Conservation (phyloP, 2,329 filamentous ascomycete genomes). For the Botrytis squamosa region DNA sequence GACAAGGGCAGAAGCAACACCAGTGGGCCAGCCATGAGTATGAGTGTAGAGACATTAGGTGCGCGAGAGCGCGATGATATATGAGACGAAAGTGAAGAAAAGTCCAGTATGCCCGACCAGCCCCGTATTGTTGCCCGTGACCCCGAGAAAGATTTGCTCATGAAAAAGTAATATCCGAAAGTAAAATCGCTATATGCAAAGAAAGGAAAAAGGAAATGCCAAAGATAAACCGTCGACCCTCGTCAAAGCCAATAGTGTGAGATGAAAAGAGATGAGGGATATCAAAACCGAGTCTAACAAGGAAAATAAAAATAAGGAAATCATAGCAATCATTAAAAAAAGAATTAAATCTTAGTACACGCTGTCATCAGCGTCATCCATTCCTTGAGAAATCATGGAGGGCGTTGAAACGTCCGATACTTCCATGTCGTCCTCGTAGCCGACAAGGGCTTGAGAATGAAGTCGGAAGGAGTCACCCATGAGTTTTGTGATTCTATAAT, state of each 20-base stretch:
- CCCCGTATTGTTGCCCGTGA: slow-evolving; percentile 48
- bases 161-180: slow-evolving; percentile 25
- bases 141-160: slow-evolving; percentile 39
- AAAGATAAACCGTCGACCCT: slow-evolving; percentile 14
- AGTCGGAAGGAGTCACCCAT: slow-evolving; percentile 99
- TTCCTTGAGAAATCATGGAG: slow-evolving; percentile 70
- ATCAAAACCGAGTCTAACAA: slow-evolving; percentile 36
- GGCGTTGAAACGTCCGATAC: slow-evolving; percentile 67
- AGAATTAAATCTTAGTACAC: slow-evolving; percentile 52
- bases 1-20: slow-evolving; percentile 40
- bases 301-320: slow-evolving; percentile 43
- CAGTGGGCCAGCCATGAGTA: slow-evolving; percentile 40
- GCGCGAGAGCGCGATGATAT: slow-evolving; percentile 29
- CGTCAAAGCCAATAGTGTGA: slow-evolving; percentile 36
- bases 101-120: slow-evolving; percentile 39
- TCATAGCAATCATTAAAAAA: slow-evolving; percentile 42
- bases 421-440: slow-evolving; percentile 84
- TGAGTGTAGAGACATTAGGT: slow-evolving; percentile 35
- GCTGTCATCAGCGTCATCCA: slow-evolving; percentile 63
- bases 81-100: slow-evolving; percentile 29
- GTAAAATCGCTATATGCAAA: slow-evolving; percentile 38
- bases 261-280: slow-evolving; percentile 36
- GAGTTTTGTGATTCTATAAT: slow-evolving; percentile 76
- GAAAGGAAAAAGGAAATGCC: slow-evolving; percentile 32
- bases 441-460: slow-evolving; percentile 89